Evolutionary conservation across 208 protist species (phyloP).

Genomic region (Crithidia mellificae): DNA sequence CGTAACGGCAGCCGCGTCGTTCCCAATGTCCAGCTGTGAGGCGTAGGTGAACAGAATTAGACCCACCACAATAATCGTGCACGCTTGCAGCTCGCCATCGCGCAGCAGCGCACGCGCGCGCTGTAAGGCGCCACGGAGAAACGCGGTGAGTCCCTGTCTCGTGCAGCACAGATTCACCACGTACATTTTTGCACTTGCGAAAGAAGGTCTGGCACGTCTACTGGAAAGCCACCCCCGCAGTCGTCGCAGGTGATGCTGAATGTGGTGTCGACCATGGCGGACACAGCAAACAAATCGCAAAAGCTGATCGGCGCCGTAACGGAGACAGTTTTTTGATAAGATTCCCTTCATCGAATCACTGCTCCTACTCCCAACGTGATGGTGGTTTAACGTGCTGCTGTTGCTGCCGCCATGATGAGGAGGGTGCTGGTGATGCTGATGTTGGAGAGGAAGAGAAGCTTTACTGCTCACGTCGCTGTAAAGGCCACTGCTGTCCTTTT

Average conservation of each 20-base stretch:
- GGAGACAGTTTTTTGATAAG: background rate
- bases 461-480: no score
- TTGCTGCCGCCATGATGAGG: no score
- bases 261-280: background rate
- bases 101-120: background rate
- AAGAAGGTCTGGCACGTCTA: background rate
- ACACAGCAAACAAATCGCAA: background rate
- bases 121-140: background rate
- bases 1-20: background rate
- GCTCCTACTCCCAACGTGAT: no score
- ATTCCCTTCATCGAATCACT: background rate
- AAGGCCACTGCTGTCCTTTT: no score
- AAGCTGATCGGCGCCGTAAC: background rate
- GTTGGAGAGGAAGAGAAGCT: no score
- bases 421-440: no score
- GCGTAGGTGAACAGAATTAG: constrained; percentile 54
- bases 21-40: background rate
- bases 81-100: constrained; percentile 38
- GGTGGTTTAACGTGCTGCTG: background rate
- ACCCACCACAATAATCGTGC: constrained; percentile 37
- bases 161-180: background rate
- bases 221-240: background rate
- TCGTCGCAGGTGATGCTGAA: background rate
- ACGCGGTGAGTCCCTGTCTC: background rate
- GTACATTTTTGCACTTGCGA: background rate